Evolutionary conservation across 306 rosid species (phyloP).

Genomic region (Heteromeles arbutifolia): DNA sequence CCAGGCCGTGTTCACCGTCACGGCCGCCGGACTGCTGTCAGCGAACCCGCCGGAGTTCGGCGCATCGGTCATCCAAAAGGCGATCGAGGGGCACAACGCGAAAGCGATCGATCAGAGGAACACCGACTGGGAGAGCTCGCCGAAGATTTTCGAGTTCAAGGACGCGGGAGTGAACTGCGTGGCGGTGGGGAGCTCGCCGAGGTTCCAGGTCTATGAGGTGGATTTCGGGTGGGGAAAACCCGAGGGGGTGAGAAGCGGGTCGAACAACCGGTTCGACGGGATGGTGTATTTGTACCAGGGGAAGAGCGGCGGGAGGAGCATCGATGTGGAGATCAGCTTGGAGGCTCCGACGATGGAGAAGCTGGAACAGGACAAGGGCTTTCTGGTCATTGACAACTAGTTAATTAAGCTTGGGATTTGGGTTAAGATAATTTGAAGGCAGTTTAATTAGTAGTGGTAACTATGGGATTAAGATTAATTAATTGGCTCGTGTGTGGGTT

Average conservation of each 20-base stretch:
- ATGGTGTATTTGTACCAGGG: conserved; percentile 87
- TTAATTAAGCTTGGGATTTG: background rate
- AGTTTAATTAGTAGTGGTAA: background rate
- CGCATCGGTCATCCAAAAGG: conserved; percentile 56
- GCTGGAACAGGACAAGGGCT: conserved; percentile 67
- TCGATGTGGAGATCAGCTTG: conserved; percentile 81
- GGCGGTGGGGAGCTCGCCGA: conserved; percentile 92
- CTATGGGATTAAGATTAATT: too few relatives aligned
- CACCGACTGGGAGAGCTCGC: conserved; percentile 83
- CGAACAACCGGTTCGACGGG: conserved; percentile 83
- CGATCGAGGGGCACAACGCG: conserved; percentile 53
- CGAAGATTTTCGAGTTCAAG: conserved; percentile 77
- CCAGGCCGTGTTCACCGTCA: conserved; percentile 75
- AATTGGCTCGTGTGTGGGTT: background rate
- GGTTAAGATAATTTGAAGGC: background rate
- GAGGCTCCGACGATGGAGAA: conserved; percentile 60
- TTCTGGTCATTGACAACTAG: conserved; percentile 22
- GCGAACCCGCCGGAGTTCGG: conserved; percentile 61
- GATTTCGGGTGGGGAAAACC: conserved; percentile 92
- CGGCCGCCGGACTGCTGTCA: conserved; percentile 48
- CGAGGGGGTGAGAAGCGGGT: conserved; percentile 81
- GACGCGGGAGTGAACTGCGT: conserved; percentile 96
- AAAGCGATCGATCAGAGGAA: conserved; percentile 55
- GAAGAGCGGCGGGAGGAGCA: conserved; percentile 85
- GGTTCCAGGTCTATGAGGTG: conserved; percentile 86